Base-by-base conservation (phyloP, 352 stramenopile species). In the Globisporangium middletonii region DNA sequence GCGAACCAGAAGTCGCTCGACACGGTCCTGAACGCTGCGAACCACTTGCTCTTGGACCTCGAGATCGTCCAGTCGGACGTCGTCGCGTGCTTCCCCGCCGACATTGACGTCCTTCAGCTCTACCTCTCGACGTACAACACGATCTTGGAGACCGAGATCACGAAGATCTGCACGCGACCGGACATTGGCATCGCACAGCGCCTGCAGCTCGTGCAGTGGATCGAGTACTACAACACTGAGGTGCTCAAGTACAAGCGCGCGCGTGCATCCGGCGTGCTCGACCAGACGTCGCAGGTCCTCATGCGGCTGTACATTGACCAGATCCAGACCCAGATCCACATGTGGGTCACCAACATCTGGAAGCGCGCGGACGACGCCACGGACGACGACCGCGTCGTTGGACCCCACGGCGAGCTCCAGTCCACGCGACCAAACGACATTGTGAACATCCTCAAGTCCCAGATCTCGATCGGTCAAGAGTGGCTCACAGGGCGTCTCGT, bases 211-310 rank as follows among this genome's bases (percentile, higher is more conserved):
- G 77, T 94, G 18, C 84, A 94, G 60, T 94, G 84, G 84, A 92
- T 94, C 43, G 84, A 94, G 49, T 92, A 92, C 61, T 94, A 92
- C 71, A 94, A 94, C 65, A 68, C 69, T 0, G 82, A 94, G 65
- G 86, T 94, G 28, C 77, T 86, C 67, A 92, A 89, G 62, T 92
- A 89, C 74, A 89, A 88, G 52, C 77, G 82, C 8, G 81, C 80
- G 0, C 69, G 77, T 6, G 74, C 81, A 1, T 94, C 84, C 6
- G 72, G 76, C 4, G 72, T 92, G 6, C 64, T 94, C 19, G 76
- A 85, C 5, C 67, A 77, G 59, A 87, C 69, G 1, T 82, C 84
- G 0, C 79, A 90, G 48, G 74, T 82, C 63, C 76, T 92, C 27
- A 90, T 94, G 83, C 69, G 62, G 19, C 47, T 77, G 3, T 92